Base-by-base conservation (phyloP, 495 filamentous ascomycete genomes). In the Neurospora hispaniola region DNA sequence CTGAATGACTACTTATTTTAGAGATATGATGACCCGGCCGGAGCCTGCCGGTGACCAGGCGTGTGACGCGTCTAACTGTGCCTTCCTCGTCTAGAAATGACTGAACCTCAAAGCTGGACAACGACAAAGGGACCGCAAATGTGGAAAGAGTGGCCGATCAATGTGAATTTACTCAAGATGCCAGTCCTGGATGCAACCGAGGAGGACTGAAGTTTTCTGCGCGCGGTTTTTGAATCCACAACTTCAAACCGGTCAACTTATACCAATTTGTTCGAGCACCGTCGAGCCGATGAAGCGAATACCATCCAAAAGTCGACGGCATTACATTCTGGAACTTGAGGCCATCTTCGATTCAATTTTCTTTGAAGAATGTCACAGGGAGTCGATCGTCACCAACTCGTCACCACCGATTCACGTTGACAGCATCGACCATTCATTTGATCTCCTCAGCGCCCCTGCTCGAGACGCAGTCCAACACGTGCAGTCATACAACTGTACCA, bases 301-400 rank as follows among this genome's bases (percentile, higher is more conserved):
- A 31, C 1, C 12, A 23, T 14, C 11, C 11, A 59, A 6, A 5
- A 27, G 11, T 59, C 23, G 14, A 6, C 48, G 4, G 12, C 48
- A 59, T 3, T 0, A 1, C 11, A 31, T 7, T 31, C 12, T 59
- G 5, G 1, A 12, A 16, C 27, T 31, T 31, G 27, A 31, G 2
- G 27, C 27, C 2, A 31, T 70, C 35, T n/a, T 70, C n/a, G 23
- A 14, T 41, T n/a, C 9, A 9, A 40, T 8, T 0, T 27, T 10
- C 39, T 2, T 20, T 41, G 14, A n/a, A n/a, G 7, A 10, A 14
- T 7, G 39, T 1, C 4, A 54, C 5, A 1, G 2, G 0, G 31
- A 62, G 54, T 31, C 23, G 23, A 62, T 31, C 2, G 23, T 12
- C 12, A 12, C 20, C 23, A 31, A 31, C 1, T 62, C 54, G 54